These are phyloP conservation scores for Hypoxylon sp. DNA, from an alignment of 2,329 filamentous ascomycete genomes.

Conservation along the genomic window DNA sequence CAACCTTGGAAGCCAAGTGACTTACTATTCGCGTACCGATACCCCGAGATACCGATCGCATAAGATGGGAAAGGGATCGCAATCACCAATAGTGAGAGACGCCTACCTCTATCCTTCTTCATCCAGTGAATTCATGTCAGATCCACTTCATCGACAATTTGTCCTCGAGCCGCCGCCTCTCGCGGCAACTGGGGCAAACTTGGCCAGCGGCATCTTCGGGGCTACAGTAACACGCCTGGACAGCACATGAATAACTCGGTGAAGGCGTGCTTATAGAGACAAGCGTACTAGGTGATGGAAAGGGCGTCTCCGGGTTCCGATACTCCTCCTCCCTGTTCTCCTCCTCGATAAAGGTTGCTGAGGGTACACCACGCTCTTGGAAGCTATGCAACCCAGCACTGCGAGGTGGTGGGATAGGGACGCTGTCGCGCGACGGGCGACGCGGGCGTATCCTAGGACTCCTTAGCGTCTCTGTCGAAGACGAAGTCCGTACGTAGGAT, in stretches of 20 bases:
- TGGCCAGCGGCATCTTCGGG: neutral
- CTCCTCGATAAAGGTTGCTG: conserved; percentile 18
- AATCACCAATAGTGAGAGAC: neutral
- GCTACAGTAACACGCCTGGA: conserved; percentile 46
- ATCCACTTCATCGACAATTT: conserved; percentile 39
- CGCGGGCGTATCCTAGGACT: neutral
- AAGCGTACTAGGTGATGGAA: conserved; percentile 5
- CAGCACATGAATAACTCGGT: conserved; percentile 39
- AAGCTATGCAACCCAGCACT: conserved; percentile 10
- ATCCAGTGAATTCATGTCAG: conserved; percentile 17
- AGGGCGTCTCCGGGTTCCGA: neutral
- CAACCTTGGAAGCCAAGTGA: neutral
- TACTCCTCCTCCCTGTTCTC: neutral
- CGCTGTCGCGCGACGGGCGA: neutral
- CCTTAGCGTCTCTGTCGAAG: conserved; percentile 18
- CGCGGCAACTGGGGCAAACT: conserved; percentile 32
- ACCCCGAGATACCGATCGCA: neutral
- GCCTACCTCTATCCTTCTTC: neutral
- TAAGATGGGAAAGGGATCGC: neutral
- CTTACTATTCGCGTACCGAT: conserved; percentile 4
- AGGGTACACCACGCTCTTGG: conserved; percentile 36
- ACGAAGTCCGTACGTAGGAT: conserved; percentile 8
- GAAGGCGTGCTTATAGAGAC: conserved; percentile 37
- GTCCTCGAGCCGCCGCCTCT: conserved; percentile 22
- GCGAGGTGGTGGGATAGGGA: conserved; percentile 11